Evolutionary conservation across 257 asterid genomes (phyloP), one percentile per base, ranked within the genome.

Genomic region (Paraleonurus japonicus): DNA sequence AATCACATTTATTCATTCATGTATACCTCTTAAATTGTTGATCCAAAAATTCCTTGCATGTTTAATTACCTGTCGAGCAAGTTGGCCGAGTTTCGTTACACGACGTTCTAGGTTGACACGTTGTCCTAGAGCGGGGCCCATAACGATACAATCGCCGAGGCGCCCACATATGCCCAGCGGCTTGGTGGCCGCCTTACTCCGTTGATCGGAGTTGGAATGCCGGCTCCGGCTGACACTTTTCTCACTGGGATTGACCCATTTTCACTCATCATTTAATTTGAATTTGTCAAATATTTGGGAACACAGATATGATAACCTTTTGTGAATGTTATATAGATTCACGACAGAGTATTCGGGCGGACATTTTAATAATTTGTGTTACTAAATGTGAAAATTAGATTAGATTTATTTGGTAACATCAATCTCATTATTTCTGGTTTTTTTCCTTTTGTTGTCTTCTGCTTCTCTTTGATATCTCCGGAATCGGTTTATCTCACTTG

Each of bases 121-220:
- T 28, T 61, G 68, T 0, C 81, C 53, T 6, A n/a, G 51, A 8
- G 79, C 74, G 1, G 91, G 86, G 4, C 91, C 85, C 85, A 81
- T 81, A 19, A 84, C 80, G 4, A 88, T 69, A 69, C 88, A 88
- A 59, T 84, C 87, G 1, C 85, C 64, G 4, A 82, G 51, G 12
- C 85, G 75, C 68, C 78, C 69, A 12, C 89, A 85, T 30, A 82
- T 74, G 75, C 85, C 87, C 6, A 86, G 70, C 0, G 74, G 53
- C 67, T 13, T 22, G 61, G 48, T 20, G 51, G 58, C 4, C 3
- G 73, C 70, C 60, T 66, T 67, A 64, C 69, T 54, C 72, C 67
- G 78, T 6, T 19, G 68, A 10, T n/a, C 35, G 69, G 82, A 59
- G 53, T 22, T 51, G 50, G 80, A 51, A 17, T 70, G 65, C 41